Conservation (phyloP, 352 stramenopile species). For the Globisporangium yorkense region DNA sequence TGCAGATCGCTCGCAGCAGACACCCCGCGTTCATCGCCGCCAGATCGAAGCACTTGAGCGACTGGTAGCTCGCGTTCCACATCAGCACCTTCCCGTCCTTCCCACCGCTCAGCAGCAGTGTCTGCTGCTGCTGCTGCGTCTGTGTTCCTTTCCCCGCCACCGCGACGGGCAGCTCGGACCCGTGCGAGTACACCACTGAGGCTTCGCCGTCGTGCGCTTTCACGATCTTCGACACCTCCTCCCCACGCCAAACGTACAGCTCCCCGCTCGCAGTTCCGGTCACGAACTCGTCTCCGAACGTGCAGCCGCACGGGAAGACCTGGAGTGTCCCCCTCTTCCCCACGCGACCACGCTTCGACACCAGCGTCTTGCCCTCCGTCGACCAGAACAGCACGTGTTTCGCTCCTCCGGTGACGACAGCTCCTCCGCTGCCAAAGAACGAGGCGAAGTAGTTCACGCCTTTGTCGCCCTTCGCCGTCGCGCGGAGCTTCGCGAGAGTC, state of each 20-base stretch:
- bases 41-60: constrained; percentile 64
- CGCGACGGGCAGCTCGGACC: background rate
- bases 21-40: constrained; percentile 25
- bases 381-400: constrained; percentile 74
- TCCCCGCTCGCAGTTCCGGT: constrained; percentile 46
- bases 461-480: constrained; percentile 50
- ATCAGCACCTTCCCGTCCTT: constrained; percentile 72
- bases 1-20: constrained; percentile 38
- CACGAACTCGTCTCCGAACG: constrained; percentile 42
- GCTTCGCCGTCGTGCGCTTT: constrained; percentile 64
- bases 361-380: constrained; percentile 45
- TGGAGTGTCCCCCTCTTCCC: constrained; percentile 59
- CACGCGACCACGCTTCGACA: constrained; percentile 47
- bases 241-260: constrained; percentile 54
- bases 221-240: constrained; percentile 36
- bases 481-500: constrained; percentile 39
- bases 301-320: constrained; percentile 37
- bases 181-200: constrained; percentile 26
- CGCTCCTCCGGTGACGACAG: constrained; percentile 48
- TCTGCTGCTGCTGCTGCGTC: constrained; percentile 4
- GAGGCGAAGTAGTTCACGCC: constrained; percentile 45
- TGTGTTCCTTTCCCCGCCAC: background rate
- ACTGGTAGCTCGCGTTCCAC: constrained; percentile 59
- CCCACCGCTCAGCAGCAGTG: constrained; percentile 47
- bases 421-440: constrained; percentile 29